A percentile compares a stretch with the other conserved stretches of the same genome.
phyloP scores from a whole-genome alignment of 2,329 filamentous ascomycete genomes.

The Fusarium pseudograminearum region DNA sequence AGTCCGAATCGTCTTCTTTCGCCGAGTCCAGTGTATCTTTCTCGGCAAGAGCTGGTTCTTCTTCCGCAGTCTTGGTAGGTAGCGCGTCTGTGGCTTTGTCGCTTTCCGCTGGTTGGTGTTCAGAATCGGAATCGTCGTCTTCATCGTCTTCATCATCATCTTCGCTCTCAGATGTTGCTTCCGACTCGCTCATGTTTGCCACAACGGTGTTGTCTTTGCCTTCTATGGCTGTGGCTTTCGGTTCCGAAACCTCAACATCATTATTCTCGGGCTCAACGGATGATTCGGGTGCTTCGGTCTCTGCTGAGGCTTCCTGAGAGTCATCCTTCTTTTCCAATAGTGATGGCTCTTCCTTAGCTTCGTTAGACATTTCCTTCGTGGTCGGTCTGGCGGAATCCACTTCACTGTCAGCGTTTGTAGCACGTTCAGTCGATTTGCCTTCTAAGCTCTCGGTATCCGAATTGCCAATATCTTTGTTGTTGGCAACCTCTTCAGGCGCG shows the following conservation, averaged over 20 bases:
- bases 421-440: background rate
- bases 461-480: background rate
- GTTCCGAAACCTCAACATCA: slow-evolving; percentile 1
- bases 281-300: slow-evolving; percentile 1
- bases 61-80: background rate
- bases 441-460: background rate
- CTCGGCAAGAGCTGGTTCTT: slow-evolving; percentile 8
- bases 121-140: slow-evolving; percentile 8
- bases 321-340: slow-evolving; percentile 9
- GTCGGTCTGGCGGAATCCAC: slow-evolving; percentile 4
- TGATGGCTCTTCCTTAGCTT: slow-evolving; percentile 10
- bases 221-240: slow-evolving; percentile 11
- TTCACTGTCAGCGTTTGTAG: slow-evolving; percentile 2
- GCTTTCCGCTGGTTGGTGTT: slow-evolving; percentile 3
- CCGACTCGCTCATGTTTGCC: background rate
- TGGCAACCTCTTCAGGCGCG: background rate
- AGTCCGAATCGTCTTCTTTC: slow-evolving; percentile 7
- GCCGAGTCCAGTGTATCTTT: background rate
- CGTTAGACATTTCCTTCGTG: slow-evolving; percentile 2
- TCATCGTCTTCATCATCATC: slow-evolving; percentile 3
- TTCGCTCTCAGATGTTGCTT: slow-evolving; percentile 2
- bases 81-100: slow-evolving; percentile 6
- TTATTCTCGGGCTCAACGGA: slow-evolving; percentile 13
- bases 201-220: background rate
- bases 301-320: slow-evolving; percentile 11